Base-by-base conservation (phyloP, 768 basidiomycete species). In the Rhizopogon vesiculosus region DNA sequence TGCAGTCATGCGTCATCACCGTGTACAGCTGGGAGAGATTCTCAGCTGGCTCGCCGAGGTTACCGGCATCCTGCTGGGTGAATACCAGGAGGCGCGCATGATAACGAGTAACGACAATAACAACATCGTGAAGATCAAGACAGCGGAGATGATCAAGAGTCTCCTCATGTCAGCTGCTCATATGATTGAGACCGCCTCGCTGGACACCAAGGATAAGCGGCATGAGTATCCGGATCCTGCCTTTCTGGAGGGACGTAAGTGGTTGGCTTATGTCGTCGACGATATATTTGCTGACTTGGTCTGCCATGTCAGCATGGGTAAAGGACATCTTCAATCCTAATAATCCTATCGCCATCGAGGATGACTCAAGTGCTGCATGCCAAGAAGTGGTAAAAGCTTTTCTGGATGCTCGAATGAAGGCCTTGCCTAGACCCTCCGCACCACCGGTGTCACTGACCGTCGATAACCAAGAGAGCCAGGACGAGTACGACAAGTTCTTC, bases 381-480 rank as follows among this genome's bases (percentile, higher is more conserved):
- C 77, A 83, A n/a, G 65, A 73, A 42, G 76, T 86, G 7, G 74
- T 89, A 7, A 78, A 80, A 50, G 73, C 77, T 0, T 86, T 90
- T 62, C 77, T 94, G 10, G 72, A 85, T 55, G 79, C 77, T 16
- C 78, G 90, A 35, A 64, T 70, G 12, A 67, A 59, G 12, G 76
- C 77, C 31, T 61, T 87, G 28, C 83, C 83, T 9, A 62, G 54
- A 44, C 78, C 75, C 0, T 66, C 70, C 29, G 76, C 69, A 1
- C 70, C 69, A 6, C 56, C 64, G 4, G 57, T 67, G 54, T 53
- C 45, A 57, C 33, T 64, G 64, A 38, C 58, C 44, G 15, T 58
- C 16, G 80, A 80, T 39, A 78, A 77, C 43, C 81, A 83, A 62
- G 91, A 92, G 57, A 91, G 87, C 59, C 90, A 94, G 63, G 89